Conservation (phyloP, 257 asterid species). For the Buddleja alternifolia region DNA sequence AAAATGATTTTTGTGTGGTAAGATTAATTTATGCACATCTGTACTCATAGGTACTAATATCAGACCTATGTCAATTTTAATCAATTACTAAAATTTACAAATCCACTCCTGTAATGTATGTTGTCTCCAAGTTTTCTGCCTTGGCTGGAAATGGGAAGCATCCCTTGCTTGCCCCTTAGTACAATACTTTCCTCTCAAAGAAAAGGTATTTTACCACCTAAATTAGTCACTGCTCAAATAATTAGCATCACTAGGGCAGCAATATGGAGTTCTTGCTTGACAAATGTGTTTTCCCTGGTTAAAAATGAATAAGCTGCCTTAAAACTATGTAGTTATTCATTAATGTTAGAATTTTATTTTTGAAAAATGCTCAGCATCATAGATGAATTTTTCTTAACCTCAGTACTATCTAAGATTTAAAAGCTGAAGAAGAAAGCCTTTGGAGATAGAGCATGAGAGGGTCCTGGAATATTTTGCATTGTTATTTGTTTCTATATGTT, state of each 20-base stretch:
- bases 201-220: background rate
- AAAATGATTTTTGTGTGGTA: too few species aligned
- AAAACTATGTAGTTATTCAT: too few species aligned
- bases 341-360: background rate
- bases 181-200: background rate
- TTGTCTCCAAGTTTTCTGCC: background rate
- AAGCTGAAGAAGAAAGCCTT: background rate
- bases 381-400: background rate
- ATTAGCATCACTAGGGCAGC: background rate
- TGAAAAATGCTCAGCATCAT: background rate
- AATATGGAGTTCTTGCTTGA: background rate
- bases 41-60: background rate
- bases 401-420: background rate
- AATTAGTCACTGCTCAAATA: background rate
- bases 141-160: background rate
- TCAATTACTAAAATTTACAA: background rate
- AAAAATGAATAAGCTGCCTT: background rate
- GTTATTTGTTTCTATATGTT: background rate
- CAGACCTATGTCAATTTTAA: background rate
- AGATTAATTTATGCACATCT: too few species aligned
- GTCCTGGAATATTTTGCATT: constrained; percentile 1
- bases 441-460: too few species aligned
- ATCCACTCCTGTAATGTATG: background rate
- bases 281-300: background rate
- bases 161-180: background rate